Evolutionary conservation across 2,329 filamentous ascomycete species (phyloP), one percentile per base, ranked within the genome.

Genomic region (Fusarium domesticum): DNA sequence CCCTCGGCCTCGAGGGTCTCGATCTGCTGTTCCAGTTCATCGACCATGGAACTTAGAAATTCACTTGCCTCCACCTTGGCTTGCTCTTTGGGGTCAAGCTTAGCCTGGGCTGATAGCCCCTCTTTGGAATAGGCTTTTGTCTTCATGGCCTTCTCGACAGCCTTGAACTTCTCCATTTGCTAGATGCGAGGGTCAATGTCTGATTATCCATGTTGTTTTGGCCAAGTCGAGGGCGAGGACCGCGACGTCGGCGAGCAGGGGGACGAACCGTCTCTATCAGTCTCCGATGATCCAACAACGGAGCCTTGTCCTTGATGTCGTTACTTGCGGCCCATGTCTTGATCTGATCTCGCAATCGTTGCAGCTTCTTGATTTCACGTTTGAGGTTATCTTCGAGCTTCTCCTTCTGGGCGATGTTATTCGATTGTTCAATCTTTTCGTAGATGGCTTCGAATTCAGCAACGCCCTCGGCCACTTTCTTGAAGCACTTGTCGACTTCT

Each of bases 121-220:
- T 97, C 93, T 76, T 98, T 97, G 51, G 93, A 97, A 72, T 96
- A 98, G 50, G 93, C 93, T 70, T 98, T 98, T 45, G 93, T 98
- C 77, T 98, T 98, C 93, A 98, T 97, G 63, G 96, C 93, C 76
- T 98, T 98, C 71, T 98, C 93, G 41, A 98, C 93, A n/a, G 91
- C 92, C 75, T 98, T 98, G 81, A 98, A 98, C 63, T 89, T 90
- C 73, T 98, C 93, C 93, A 98, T 98, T 87, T 92, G 85, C 89
- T 93, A 72, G 68, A 60, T 38, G 18, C 25, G 42, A 20, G 43
- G 44, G 47, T 59, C 43, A 60, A 57, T 46, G 54, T 40, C 40
- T 41, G 30, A 35, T 17, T 19, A 20, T 15, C 30, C 14, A 44
- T 20, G 31, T 14, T 33, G 7, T 8, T 6, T 33, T 8, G n/a